These are phyloP conservation scores for Citrus cavaleriei DNA, from an alignment of 345 rosid species.

Conservation along the genomic window DNA sequence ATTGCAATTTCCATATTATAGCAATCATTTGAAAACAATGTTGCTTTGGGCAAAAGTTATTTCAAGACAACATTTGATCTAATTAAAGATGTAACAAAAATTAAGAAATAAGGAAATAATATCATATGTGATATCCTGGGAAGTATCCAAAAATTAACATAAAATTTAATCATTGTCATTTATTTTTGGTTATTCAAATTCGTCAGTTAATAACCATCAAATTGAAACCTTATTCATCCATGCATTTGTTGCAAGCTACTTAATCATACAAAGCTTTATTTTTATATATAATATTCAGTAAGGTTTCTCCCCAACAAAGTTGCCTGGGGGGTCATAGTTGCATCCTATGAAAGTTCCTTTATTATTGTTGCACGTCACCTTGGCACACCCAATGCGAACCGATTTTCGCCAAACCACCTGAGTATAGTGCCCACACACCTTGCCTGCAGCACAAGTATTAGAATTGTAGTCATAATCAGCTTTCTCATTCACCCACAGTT, in stretches of 20 bases:
- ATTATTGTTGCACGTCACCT: conserved; percentile 49
- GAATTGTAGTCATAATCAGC: conserved; percentile 39
- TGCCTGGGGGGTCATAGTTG: conserved; percentile 66
- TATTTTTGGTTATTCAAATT: not conserved
- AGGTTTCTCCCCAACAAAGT: conserved; percentile 43
- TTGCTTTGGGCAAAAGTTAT: no score
- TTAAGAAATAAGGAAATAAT: no score
- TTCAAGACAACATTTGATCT: no score
- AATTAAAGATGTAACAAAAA: no score
- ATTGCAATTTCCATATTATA: no score
- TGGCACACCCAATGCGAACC: conserved; percentile 59
- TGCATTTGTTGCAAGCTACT: not conserved
- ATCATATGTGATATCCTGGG: no score
- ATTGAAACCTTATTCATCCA: not conserved
- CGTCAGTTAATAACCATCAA: not conserved
- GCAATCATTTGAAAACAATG: no score
- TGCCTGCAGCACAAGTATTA: conserved; percentile 41
- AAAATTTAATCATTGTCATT: not conserved
- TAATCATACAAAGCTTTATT: not conserved
- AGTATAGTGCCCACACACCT: conserved; percentile 65
- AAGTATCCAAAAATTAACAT: not conserved
- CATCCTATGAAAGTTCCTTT: conserved; percentile 43
- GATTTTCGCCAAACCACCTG: conserved; percentile 68
- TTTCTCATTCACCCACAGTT: conserved; percentile 37
- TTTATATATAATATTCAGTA: conserved; percentile 8